A percentile compares a stretch with the other conserved stretches of the same genome.
Evolutionary conservation across 352 stramenopile genomes (phyloP).

Genomic region (Phytophthora podocarpi): DNA sequence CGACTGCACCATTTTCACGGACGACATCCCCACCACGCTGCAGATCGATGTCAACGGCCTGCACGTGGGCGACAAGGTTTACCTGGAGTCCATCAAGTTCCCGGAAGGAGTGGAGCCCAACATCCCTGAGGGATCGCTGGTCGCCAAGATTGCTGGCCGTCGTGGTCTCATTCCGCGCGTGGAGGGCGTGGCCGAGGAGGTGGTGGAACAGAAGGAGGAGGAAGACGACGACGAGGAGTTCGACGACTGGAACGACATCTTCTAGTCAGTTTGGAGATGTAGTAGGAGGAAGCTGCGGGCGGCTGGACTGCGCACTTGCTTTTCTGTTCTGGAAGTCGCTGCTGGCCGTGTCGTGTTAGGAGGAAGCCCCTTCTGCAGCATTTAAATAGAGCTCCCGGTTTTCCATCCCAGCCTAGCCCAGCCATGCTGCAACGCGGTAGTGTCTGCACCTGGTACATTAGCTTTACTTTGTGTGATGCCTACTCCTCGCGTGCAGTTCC

Average conservation of each 20-base stretch:
- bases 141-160: conserved; percentile 88
- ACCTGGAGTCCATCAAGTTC: conserved; percentile 76
- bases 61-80: conserved; percentile 85
- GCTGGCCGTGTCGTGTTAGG: conserved; percentile 1
- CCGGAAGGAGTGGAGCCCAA: conserved; percentile 76
- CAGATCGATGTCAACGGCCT: conserved; percentile 88
- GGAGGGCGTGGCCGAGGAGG: conserved; percentile 70
- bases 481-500: conserved; percentile 16
- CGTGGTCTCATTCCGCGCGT: conserved; percentile 81
- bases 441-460: conserved; percentile 9
- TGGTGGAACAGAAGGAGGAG: conserved; percentile 72
- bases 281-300: no score
- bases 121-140: conserved; percentile 63
- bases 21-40: conserved; percentile 76
- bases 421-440: not conserved
- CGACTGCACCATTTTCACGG: conserved; percentile 79
- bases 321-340: conserved; percentile 7
- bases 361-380: conserved; percentile 17
- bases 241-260: conserved; percentile 90
- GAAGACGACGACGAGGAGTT: conserved; percentile 77
- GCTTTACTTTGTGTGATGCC: conserved; percentile 8
- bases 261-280: conserved; percentile 48
- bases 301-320: conserved; percentile 1
- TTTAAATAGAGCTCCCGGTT: conserved; percentile 37
- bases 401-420: conserved; percentile 17